Conservation (phyloP, 768 basidiomycete species). For the Paxillus ammoniavirescens region DNA sequence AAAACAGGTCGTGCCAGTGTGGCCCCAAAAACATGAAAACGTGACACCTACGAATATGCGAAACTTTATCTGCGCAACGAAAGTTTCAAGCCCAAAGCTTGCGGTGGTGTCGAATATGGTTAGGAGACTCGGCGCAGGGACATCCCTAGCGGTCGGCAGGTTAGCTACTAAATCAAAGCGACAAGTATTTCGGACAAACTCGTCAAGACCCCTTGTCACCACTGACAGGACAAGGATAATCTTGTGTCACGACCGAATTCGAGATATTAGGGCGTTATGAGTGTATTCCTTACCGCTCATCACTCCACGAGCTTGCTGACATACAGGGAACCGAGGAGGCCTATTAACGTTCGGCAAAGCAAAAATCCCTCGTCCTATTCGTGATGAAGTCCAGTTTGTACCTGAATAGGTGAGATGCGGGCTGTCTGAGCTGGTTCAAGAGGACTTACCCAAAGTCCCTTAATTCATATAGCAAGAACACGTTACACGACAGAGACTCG, state of each 20-base stretch:
- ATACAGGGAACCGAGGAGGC: constrained; percentile 14
- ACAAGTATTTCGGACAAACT: constrained; percentile 9
- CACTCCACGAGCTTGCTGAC: constrained; percentile 35
- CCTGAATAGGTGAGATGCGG: constrained; percentile 2
- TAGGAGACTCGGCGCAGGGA: constrained; percentile 21
- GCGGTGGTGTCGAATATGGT: constrained; percentile 28
- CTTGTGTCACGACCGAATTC: constrained; percentile 39
- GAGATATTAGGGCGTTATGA: constrained; percentile 14
- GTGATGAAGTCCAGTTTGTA: constrained; percentile 36
- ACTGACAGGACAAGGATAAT: constrained; percentile 31
- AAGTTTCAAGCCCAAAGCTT: constrained; percentile 35
- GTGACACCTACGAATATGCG: constrained; percentile 27
- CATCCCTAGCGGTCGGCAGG: constrained; percentile 22
- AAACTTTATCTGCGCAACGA: constrained; percentile 39
- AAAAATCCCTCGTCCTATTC: constrained; percentile 32
- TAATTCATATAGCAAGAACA: constrained; percentile 31
- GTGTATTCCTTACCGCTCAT: constrained; percentile 2
- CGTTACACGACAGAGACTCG: constrained; percentile 34
- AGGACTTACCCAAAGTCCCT: constrained; percentile 31
- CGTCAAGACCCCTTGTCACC: constrained; percentile 33
- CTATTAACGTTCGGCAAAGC: constrained; percentile 26
- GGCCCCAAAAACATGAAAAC: background rate
- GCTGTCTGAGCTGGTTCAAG: background rate
- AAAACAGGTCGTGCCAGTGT: background rate
- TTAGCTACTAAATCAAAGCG: background rate